Conservation (phyloP, 495 filamentous ascomycete genomes). For the Penicillium cosmopolitanum region DNA sequence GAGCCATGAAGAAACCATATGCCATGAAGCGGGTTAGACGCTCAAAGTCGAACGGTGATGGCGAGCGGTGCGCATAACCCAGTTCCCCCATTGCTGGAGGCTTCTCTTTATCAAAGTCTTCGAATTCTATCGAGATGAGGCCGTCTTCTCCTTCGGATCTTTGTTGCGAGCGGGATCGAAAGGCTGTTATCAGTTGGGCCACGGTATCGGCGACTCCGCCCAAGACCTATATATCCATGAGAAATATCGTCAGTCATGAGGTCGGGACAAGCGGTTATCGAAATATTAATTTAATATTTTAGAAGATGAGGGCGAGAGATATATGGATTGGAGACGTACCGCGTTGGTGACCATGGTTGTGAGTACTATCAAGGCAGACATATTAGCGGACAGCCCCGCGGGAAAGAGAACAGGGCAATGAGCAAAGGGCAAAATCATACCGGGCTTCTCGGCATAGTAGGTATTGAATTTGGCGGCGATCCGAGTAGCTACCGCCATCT, state of each 20-base stretch:
- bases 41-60: slow-evolving; percentile 94
- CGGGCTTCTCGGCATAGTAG: slow-evolving; percentile 85
- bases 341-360: slow-evolving; percentile 99
- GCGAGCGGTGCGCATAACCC: slow-evolving; percentile 65
- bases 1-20: slow-evolving; percentile 95
- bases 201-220: slow-evolving; percentile 94
- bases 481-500: slow-evolving; percentile 83
- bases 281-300: not conserved
- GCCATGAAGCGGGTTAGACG: slow-evolving; percentile 91
- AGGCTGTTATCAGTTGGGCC: slow-evolving; percentile 87
- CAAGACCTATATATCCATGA: slow-evolving; percentile 58
- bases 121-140: slow-evolving; percentile 83
- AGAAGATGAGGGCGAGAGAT: no score
- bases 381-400: slow-evolving; percentile 28
- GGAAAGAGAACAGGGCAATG: not conserved
- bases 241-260: slow-evolving; percentile 18
- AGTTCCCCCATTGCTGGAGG: slow-evolving; percentile 67
- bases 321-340: slow-evolving; percentile 52
- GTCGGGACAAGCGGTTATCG: not conserved
- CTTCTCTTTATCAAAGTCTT: slow-evolving; percentile 84
- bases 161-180: slow-evolving; percentile 68
- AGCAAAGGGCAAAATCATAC: slow-evolving; percentile 44
- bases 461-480: slow-evolving; percentile 85
- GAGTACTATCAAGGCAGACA: slow-evolving; percentile 60
- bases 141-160: slow-evolving; percentile 62